phyloP scores from a whole-genome alignment of 495 filamentous ascomycete genomes.

The Aspergillus leporis region DNA sequence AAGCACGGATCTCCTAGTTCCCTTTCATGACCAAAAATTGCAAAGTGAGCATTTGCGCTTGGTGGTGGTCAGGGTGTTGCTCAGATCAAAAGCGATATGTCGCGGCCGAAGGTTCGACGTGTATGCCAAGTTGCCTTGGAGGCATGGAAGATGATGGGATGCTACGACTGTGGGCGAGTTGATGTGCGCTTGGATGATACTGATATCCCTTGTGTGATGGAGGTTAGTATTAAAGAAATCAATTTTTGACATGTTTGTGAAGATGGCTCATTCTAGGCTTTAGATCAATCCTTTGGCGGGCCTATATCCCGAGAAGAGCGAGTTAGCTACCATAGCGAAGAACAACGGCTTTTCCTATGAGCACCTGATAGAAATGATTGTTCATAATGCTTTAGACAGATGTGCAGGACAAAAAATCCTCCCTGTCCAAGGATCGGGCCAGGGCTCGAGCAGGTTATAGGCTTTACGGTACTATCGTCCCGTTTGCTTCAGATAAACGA shows the following conservation, averaged over 20 bases:
- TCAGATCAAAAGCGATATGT: conserved; percentile 1
- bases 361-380: not conserved
- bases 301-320: not conserved
- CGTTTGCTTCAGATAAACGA: not conserved
- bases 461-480: not conserved
- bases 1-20: not conserved
- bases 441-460: not conserved
- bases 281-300: not conserved
- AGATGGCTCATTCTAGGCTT: not conserved
- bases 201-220: conserved; percentile 8
- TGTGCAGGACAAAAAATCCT: not conserved
- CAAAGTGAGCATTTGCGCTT: conserved; percentile 1
- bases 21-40: conserved; percentile 9
- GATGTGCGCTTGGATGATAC: conserved; percentile 11
- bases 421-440: not conserved
- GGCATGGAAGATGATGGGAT: conserved; percentile 9
- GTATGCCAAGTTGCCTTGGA: conserved; percentile 7
- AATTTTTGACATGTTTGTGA: not conserved
- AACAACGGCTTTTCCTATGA: not conserved
- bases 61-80: not conserved
- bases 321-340: not conserved
- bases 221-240: conserved; percentile 5
- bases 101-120: not conserved
- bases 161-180: conserved; percentile 12
- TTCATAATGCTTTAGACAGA: not conserved